Evolutionary conservation across 2,329 filamentous ascomycete genomes (phyloP).

Genomic region (Colletotrichum sansevieriae): DNA sequence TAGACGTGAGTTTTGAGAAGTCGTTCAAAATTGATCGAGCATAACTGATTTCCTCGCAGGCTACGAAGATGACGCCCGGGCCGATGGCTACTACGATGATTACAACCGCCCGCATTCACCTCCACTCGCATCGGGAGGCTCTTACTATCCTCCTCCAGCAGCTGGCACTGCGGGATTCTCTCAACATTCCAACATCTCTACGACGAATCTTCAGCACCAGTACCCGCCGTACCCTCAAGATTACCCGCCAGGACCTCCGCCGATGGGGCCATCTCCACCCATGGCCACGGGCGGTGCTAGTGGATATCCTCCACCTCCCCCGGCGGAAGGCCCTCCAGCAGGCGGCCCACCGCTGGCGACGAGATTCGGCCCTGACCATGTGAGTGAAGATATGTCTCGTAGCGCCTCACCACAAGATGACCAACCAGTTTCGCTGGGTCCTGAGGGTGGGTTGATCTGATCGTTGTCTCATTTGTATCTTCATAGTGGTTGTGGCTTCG

Average conservation of each 20-base stretch:
- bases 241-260: slow-evolving; percentile 57
- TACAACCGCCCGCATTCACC: slow-evolving; percentile 59
- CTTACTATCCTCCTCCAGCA: slow-evolving; percentile 58
- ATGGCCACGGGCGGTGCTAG: slow-evolving; percentile 43
- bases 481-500: neutral
- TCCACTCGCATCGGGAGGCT: slow-evolving; percentile 64
- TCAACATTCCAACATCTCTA: slow-evolving; percentile 53
- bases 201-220: slow-evolving; percentile 49
- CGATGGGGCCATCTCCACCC: slow-evolving; percentile 46
- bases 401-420: slow-evolving; percentile 41
- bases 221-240: slow-evolving; percentile 59
- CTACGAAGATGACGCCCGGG: slow-evolving; percentile 52
- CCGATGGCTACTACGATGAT: slow-evolving; percentile 53
- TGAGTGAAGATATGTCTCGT: slow-evolving; percentile 54
- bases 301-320: slow-evolving; percentile 49
- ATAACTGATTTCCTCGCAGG: slow-evolving; percentile 46
- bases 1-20: slow-evolving; percentile 48
- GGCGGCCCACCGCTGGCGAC: slow-evolving; percentile 40
- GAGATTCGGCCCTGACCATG: slow-evolving; percentile 56
- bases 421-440: slow-evolving; percentile 38
- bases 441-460: slow-evolving; percentile 44
- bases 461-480: slow-evolving; percentile 37
- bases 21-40: neutral
- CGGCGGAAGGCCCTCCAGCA: slow-evolving; percentile 42
- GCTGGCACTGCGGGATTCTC: slow-evolving; percentile 49